Evolutionary conservation across 495 filamentous ascomycete genomes (phyloP).

Genomic region (Glonium stellatum): DNA sequence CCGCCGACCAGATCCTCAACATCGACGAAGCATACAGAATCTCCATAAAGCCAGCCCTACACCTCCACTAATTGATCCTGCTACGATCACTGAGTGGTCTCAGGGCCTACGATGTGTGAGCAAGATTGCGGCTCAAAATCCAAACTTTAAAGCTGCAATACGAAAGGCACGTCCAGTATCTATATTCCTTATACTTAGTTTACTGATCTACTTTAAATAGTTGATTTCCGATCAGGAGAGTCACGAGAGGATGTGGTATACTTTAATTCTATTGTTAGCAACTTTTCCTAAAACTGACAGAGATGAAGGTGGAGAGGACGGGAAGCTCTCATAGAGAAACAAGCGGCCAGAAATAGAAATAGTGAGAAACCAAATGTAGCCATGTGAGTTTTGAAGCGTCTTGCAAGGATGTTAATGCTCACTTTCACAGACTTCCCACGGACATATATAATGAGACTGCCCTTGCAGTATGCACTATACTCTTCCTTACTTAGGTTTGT

Average conservation of each 20-base stretch:
- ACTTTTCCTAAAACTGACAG: slow-evolving; percentile 6
- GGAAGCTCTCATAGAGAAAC: slow-evolving; percentile 46
- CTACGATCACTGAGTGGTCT: slow-evolving; percentile 59
- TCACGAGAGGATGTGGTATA: slow-evolving; percentile 59
- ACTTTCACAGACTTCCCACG: slow-evolving; percentile 28
- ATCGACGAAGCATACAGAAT: slow-evolving; percentile 3
- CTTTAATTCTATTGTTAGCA: slow-evolving; percentile 6
- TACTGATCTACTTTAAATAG: slow-evolving; percentile 24
- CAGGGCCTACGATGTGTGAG: slow-evolving; percentile 56
- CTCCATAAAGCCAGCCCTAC: slow-evolving; percentile 1
- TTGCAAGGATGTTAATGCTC: slow-evolving; percentile 4
- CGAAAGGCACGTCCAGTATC: slow-evolving; percentile 33
- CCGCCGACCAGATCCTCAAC: neutral
- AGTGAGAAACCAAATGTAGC: slow-evolving; percentile 46
- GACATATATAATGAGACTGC: slow-evolving; percentile 7
- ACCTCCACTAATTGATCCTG: slow-evolving; percentile 39
- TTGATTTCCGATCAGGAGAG: slow-evolving; percentile 58
- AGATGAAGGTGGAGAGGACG: slow-evolving; percentile 38
- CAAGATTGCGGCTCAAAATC: slow-evolving; percentile 49
- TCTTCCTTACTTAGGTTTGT: too few relatives aligned
- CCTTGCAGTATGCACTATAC: neutral
- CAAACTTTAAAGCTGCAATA: slow-evolving; percentile 37
- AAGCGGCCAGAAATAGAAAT: slow-evolving; percentile 43
- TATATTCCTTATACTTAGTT: neutral
- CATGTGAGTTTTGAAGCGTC: slow-evolving; percentile 35